Percentiles rank a stretch among this genome's conserved stretches.
Conservation (phyloP, 352 stramenopile species). For the Phytophthora pini region DNA sequence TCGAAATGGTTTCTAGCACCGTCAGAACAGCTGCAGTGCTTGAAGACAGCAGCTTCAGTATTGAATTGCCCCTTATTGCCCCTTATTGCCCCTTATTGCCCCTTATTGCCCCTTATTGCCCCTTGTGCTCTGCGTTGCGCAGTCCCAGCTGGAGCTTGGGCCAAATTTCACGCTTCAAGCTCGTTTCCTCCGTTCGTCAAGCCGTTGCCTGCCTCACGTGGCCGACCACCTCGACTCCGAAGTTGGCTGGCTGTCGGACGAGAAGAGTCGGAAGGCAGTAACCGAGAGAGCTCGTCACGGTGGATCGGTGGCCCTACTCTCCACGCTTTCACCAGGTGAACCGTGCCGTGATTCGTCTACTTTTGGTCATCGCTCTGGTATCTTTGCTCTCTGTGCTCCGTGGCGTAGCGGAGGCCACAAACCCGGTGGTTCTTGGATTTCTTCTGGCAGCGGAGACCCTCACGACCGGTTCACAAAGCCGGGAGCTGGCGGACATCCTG, state of each 20-base stretch:
- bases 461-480: constrained; percentile 18
- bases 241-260: background rate
- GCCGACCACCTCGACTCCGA: background rate
- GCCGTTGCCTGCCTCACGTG: constrained; percentile 2
- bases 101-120: background rate
- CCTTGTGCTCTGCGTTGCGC: background rate
- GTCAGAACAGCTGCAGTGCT: background rate
- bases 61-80: background rate
- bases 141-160: constrained; percentile 19
- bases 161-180: constrained; percentile 16
- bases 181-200: constrained; percentile 19
- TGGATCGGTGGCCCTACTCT: constrained; percentile 15
- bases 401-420: constrained; percentile 12
- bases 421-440: constrained; percentile 25
- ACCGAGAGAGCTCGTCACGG: constrained; percentile 20
- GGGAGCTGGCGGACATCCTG: constrained; percentile 25
- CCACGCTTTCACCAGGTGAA: constrained; percentile 25
- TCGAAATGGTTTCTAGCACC: background rate
- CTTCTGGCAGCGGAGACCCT: constrained; percentile 21
- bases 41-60: background rate
- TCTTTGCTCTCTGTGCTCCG: constrained; percentile 6
- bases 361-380: constrained; percentile 18
- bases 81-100: background rate
- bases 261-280: constrained; percentile 12
- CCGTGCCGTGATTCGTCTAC: constrained; percentile 10